Percentiles rank a stretch among this genome's conserved stretches.
phyloP scores from a whole-genome alignment of 2,329 filamentous ascomycete species.

The Microsporum audouinii region DNA sequence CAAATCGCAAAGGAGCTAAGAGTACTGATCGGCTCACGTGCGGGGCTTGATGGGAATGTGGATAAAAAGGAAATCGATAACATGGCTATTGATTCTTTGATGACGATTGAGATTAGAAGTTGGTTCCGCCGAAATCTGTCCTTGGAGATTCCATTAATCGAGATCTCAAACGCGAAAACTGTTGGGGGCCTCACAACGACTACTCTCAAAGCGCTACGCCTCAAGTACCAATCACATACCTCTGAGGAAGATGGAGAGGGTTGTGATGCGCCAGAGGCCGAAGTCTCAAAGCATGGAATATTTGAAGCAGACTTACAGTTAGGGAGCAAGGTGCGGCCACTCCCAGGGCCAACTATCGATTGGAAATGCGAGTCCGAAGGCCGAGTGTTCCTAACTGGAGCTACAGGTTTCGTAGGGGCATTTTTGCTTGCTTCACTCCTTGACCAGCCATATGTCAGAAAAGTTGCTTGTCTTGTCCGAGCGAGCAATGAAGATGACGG shows the following conservation, averaged over 20 bases:
- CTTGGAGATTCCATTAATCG: not conserved
- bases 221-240: not conserved
- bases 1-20: slow-evolving; percentile 12
- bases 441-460: slow-evolving; percentile 35
- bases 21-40: slow-evolving; percentile 5
- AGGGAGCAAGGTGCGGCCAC: not conserved
- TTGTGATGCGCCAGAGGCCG: not conserved
- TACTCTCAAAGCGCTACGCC: not conserved
- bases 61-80: slow-evolving; percentile 7
- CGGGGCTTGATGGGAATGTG: not conserved
- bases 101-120: slow-evolving; percentile 15
- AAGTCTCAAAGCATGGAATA: not conserved
- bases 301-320: not conserved
- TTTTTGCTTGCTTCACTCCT: slow-evolving; percentile 63
- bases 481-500: slow-evolving; percentile 40
- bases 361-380: slow-evolving; percentile 19
- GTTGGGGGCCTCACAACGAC: not conserved
- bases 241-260: not conserved
- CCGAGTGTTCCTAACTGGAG: slow-evolving; percentile 62
- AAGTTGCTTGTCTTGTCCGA: slow-evolving; percentile 50
- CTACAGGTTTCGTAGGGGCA: slow-evolving; percentile 70
- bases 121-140: slow-evolving; percentile 12
- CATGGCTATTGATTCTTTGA: slow-evolving; percentile 16
- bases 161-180: not conserved
- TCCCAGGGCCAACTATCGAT: not conserved